Conservation (phyloP, 441 rosid genomes). For the Adansonia grandidieri region DNA sequence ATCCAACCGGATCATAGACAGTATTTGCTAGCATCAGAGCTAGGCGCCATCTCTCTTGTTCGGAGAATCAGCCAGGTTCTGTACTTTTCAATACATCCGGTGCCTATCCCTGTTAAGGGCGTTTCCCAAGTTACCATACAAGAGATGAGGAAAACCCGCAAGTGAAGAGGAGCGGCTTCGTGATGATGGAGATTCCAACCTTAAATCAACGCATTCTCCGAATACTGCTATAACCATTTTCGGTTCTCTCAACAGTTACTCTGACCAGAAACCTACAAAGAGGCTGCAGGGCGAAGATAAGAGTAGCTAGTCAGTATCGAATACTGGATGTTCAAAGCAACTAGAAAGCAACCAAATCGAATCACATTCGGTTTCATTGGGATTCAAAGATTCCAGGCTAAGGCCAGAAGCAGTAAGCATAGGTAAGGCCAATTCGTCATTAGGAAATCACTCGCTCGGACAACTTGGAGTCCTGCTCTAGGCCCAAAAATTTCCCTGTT, state of each 20-base stretch:
- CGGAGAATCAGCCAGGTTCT: conserved; percentile 22
- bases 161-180: conserved; percentile 18
- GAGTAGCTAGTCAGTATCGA: background rate
- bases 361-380: background rate
- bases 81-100: conserved; percentile 16
- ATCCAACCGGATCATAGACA: conserved; percentile 25
- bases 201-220: conserved; percentile 16
- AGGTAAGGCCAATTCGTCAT: background rate
- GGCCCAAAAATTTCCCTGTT: background rate
- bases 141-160: conserved; percentile 29
- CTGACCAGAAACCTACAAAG: conserved; percentile 19
- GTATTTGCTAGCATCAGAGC: conserved; percentile 9
- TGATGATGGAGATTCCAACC: conserved; percentile 6
- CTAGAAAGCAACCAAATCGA: conserved; percentile 19
- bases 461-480: conserved; percentile 1
- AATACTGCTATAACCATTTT: background rate
- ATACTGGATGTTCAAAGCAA: conserved; percentile 16
- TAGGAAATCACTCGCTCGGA: background rate
- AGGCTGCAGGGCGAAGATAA: conserved; percentile 14
- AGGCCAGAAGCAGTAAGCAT: conserved; percentile 16
- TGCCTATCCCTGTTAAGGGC: conserved; percentile 22
- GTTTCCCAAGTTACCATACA: conserved; percentile 30
- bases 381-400: conserved; percentile 17
- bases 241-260: conserved; percentile 5
- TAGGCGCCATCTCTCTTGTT: conserved; percentile 16